Evolutionary conservation across 2,329 filamentous ascomycete genomes (phyloP).

Genomic region (Knufia petricola): DNA sequence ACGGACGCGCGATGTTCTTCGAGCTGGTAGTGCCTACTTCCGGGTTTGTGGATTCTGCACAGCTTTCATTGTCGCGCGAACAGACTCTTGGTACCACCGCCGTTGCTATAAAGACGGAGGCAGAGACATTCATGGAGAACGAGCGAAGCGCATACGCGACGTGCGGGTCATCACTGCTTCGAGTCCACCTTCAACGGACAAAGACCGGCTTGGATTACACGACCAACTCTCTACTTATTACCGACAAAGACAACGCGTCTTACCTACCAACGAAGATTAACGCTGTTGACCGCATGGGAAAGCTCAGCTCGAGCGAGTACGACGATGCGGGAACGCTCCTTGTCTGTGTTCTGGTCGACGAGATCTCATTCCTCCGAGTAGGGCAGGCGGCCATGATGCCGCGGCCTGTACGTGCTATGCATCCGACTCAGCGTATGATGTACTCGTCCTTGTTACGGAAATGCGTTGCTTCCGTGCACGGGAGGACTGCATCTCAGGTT

Average conservation of each 20-base stretch:
- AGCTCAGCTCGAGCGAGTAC: constrained; percentile 15
- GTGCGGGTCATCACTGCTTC: constrained; percentile 11
- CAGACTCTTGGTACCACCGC: constrained; percentile 1
- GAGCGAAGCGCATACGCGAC: constrained; percentile 12
- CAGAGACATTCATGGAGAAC: neutral
- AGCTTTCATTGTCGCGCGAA: neutral
- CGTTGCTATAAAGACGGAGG: neutral
- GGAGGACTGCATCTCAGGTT: neutral
- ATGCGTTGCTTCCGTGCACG: constrained; percentile 40
- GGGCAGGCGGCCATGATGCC: neutral
- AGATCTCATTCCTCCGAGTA: constrained; percentile 36
- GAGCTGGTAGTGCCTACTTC: neutral
- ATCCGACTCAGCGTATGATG: constrained; percentile 30
- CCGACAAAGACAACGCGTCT: constrained; percentile 18
- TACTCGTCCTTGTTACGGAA: constrained; percentile 39
- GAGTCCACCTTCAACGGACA: neutral
- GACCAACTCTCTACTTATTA: neutral
- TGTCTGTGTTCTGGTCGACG: constrained; percentile 39
- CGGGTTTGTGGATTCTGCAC: neutral
- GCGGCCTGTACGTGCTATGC: neutral
- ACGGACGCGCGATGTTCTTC: neutral
- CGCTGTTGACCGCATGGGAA: constrained; percentile 29
- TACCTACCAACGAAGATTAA: constrained; percentile 31
- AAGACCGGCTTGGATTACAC: constrained; percentile 6
- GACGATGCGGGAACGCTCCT: constrained; percentile 33